Base-by-base conservation (phyloP, 441 rosid species). In the Populus hybrid region DNA sequence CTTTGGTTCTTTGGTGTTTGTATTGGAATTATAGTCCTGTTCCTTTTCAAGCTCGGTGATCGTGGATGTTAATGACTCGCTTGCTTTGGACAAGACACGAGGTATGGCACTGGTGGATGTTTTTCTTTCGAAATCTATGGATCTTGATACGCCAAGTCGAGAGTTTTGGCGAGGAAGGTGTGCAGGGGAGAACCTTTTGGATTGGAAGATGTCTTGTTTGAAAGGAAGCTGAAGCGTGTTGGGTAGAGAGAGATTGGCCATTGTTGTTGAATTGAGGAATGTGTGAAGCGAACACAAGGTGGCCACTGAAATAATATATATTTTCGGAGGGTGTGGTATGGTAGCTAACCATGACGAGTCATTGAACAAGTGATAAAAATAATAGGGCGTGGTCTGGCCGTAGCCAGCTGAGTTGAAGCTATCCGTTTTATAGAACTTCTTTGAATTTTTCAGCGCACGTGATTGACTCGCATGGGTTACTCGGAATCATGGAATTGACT, bases 201-300 rank as follows among this genome's bases (percentile, higher is more conserved):
- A 32, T 10, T 19, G 67, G 18, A 70, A 24, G 78, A 53, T 6
- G 30, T 28, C 35, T 9, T 12, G 81, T n/a, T 77, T 70, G 73
- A 63, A 67, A 19, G 81, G 76, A 24, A 88, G 66, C 50, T 42
- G 80, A 73, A 83, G 36, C 5, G 79, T 69, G 81, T 70, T 69
- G 30, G 87, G 79, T 2, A 81, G 76, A 81, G 85, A 70, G 30
- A 80, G 59, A 40, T 11, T 42, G 50, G 92, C 89, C 91, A 88
- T 89, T 50, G 7, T 14, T 14, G 64, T 14, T 14, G 6, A 40
- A 36, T 40, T 21, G 28, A 38, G 53, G 40, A 28, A 28, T 3
- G 3, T 21, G n/a, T 71, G 30, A 71, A 42, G 21, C 23, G 3
- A n/a, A 14, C 36, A 9, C 61, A 26, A 46, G n/a, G 64, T 2